A percentile compares a stretch with the other conserved stretches of the same genome.
Evolutionary conservation across 2,329 filamentous ascomycete species (phyloP).

Genomic region (Aspergillus quadrilineatus): DNA sequence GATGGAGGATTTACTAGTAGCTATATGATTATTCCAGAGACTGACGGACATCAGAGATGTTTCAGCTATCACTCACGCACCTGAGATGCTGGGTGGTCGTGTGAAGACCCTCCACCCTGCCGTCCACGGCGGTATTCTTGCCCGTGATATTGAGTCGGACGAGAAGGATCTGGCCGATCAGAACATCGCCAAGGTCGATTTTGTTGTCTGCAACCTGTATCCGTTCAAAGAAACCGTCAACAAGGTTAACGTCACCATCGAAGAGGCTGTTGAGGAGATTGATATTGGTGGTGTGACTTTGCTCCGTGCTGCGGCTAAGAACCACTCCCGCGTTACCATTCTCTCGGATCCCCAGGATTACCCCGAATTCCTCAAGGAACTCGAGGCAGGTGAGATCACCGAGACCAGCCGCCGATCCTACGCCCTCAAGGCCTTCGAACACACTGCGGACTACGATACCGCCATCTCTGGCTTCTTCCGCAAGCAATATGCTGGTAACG

Average conservation of each 20-base stretch:
- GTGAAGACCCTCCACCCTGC: conserved; percentile 97
- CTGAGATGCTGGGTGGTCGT: conserved; percentile 90
- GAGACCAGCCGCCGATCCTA: conserved; percentile 83
- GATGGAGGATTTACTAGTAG: neutral
- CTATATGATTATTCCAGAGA: neutral
- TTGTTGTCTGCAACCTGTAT: conserved; percentile 96
- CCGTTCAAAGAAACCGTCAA: conserved; percentile 98
- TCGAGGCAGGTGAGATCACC: conserved; percentile 80
- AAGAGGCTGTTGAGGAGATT: conserved; percentile 97
- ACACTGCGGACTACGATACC: conserved; percentile 93
- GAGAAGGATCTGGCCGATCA: conserved; percentile 95
- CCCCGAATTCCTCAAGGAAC: conserved; percentile 86
- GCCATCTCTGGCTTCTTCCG: conserved; percentile 97
- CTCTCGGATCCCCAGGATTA: conserved; percentile 94
- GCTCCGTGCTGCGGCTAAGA: conserved; percentile 95
- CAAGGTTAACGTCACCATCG: conserved; percentile 94
- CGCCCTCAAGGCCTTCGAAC: conserved; percentile 96
- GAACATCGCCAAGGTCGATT: conserved; percentile 93
- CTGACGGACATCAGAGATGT: conserved; percentile 66
- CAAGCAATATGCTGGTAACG: conserved; percentile 88
- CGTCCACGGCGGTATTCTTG: conserved; percentile 80
- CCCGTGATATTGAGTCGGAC: conserved; percentile 89
- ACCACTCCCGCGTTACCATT: conserved; percentile 92
- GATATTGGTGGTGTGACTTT: conserved; percentile 98
- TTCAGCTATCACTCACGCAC: conserved; percentile 92